Evolutionary conservation across 2,329 filamentous ascomycete genomes (phyloP).

Genomic region (Pleoardoris graminearum): DNA sequence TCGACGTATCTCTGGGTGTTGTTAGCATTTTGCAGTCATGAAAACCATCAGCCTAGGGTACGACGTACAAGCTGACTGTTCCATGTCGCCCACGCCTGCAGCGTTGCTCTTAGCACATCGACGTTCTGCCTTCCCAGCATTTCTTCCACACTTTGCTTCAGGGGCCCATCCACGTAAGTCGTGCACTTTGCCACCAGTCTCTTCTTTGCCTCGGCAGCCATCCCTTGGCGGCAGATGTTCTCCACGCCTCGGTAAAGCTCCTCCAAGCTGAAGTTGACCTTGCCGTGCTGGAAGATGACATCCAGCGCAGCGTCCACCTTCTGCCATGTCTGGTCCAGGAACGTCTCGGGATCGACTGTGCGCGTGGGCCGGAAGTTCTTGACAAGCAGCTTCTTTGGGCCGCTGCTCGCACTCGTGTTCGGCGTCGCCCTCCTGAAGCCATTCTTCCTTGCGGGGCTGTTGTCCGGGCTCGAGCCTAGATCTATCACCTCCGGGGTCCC

Average conservation of each 20-base stretch:
- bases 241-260: slow-evolving; percentile 89
- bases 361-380: slow-evolving; percentile 78
- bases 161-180: slow-evolving; percentile 58
- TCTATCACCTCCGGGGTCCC: slow-evolving; percentile 31
- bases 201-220: slow-evolving; percentile 68
- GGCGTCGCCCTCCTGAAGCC: slow-evolving; percentile 55
- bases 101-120: slow-evolving; percentile 63
- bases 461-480: slow-evolving; percentile 45
- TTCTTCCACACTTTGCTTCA: slow-evolving; percentile 64
- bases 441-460: slow-evolving; percentile 48
- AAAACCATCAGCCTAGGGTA: background rate
- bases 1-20: slow-evolving; percentile 68
- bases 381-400: slow-evolving; percentile 85
- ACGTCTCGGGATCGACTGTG: slow-evolving; percentile 70
- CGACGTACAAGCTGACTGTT: slow-evolving; percentile 69
- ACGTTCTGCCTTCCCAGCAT: slow-evolving; percentile 62
- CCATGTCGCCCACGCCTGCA: slow-evolving; percentile 75
- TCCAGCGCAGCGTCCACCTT: slow-evolving; percentile 75
- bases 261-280: slow-evolving; percentile 71
- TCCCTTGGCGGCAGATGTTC: slow-evolving; percentile 81
- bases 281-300: slow-evolving; percentile 70
- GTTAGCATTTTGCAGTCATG: slow-evolving; percentile 10
- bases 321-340: slow-evolving; percentile 74
- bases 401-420: slow-evolving; percentile 65
- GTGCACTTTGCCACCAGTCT: slow-evolving; percentile 69